Evolutionary conservation across 2,329 filamentous ascomycete species (phyloP), one percentile per base, ranked within the genome.

Genomic region (Cytospora schulzeri): DNA sequence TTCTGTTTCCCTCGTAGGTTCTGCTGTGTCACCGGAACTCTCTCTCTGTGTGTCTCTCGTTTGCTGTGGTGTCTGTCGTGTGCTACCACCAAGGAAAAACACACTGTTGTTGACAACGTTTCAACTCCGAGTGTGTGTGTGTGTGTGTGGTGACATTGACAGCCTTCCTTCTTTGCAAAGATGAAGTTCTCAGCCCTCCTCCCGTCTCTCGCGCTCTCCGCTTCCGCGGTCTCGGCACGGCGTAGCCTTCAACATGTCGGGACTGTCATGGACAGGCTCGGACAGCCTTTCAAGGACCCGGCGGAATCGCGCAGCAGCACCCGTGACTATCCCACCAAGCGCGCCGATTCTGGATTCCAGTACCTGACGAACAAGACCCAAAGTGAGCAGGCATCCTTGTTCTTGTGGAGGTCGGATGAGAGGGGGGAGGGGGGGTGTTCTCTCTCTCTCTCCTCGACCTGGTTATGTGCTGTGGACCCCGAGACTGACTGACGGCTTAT

Each of bases 171-270:
- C 11, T 35, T 12, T 35, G 2, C 14, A 11, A 64, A 55, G 33
- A 64, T 64, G 62, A 51, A 64, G 62, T 19, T 64, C 35, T 60
- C 62, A 11, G 56, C 33, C 38, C 41, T 64, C 35, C 62, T 64
- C 33, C 53, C 60, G 26, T 24, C 52, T 26, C 50, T 64, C 56
- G 56, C 62, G 4, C 57, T 64, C 29, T 59, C 33, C 38, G 62
- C 56, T 11, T 19, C 56, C 7, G 62, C 33, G 19, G 62, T 41
- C 28, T 50, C 51, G 15, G 62, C 62, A 28, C 31, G 62, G 14
- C 62, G 62, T 14, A 57, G 59, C 50, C 62, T 64, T n/a, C 62
- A 57, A 29, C 62, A 64, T 64, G 62, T 64, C 56, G 62, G 56
- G 1, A 48, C 56, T 28, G 62, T 64, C 14, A 35, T 35, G 3